Base-by-base conservation (phyloP, 768 basidiomycete species). In the Sarcomyxa edulis region DNA sequence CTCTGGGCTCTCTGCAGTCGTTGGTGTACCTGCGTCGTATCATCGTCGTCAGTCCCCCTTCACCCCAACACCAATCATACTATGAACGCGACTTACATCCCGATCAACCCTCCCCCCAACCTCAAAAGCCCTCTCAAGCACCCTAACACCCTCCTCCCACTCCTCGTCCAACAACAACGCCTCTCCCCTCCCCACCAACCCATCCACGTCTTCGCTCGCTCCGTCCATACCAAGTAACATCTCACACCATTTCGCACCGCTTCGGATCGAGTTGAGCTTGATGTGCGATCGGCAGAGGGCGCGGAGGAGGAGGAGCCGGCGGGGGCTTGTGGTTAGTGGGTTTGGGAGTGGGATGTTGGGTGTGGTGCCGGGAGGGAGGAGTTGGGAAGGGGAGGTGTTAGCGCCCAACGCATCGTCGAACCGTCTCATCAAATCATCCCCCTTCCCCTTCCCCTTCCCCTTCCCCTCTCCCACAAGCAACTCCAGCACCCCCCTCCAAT, bases 51-150 rank as follows among this genome's bases (percentile, higher is more conserved):
- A 35, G 22, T 19, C 29, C 31, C 19, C 22, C 24, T 32, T 35
- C 20, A 7, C 20, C n/a, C 14, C 12, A 34, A n/a, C n/a, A n/a
- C n/a, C n/a, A n/a, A n/a, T n/a, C n/a, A n/a, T n/a, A 23, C 8
- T 10, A 30, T 37, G 18, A 26, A 28, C 20, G 14, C 9, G 0
- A 61, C 77, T 45, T 47, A 90, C 87, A 55, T 89, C 85, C 9
- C 83, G 72, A 51, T 84, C 80, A 7, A 69, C 70, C 46, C 85
- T 65, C 1, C 94, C 95, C 31, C 78, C 77, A 19, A 69, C 72
- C 60, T 97, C 90, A 42, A 87, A 97, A 8, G 93, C 95, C 43
- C 71, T 71, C 50, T 87, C 84, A 23, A 95, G 68, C 3, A 76
- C 59, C 48, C 87, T 58, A 0, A 92, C 82, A 1, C 88, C 93